phyloP scores from a whole-genome alignment of 352 stramenopile species.

The Pythium utonaiense region DNA sequence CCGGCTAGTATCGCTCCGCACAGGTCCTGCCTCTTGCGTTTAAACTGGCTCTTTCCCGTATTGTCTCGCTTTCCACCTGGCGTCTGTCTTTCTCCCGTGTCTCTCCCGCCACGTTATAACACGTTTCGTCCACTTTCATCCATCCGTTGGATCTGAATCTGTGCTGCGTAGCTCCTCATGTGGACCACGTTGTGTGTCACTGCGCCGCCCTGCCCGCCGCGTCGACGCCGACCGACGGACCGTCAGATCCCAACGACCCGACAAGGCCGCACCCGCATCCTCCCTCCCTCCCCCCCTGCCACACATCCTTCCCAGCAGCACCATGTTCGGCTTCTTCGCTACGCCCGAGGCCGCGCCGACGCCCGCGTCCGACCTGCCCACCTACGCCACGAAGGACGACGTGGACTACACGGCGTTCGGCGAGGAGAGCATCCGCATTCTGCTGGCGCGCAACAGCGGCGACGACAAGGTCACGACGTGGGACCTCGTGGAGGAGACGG shows the following conservation, averaged over 20 bases:
- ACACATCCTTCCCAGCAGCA: neutral
- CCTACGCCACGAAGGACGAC: conserved; percentile 45
- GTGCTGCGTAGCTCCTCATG: too few relatives aligned
- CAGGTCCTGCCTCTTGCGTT: too few relatives aligned
- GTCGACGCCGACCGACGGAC: too few relatives aligned
- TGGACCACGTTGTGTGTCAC: neutral
- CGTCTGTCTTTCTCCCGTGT: too few relatives aligned
- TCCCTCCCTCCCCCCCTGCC: neutral
- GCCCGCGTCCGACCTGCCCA: conserved; percentile 25
- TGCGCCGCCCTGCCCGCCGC: too few relatives aligned
- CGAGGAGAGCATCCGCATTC: conserved; percentile 61
- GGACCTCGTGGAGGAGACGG: conserved; percentile 55
- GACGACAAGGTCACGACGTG: conserved; percentile 67
- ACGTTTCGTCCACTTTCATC: neutral
- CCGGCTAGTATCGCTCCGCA: too few relatives aligned
- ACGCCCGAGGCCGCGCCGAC: neutral
- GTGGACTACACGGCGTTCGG: conserved; percentile 58
- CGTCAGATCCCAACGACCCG: neutral
- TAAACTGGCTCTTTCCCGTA: too few relatives aligned
- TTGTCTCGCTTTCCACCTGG: too few relatives aligned
- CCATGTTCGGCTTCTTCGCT: conserved; percentile 20
- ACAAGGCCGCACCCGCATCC: neutral
- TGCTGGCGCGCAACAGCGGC: conserved; percentile 58
- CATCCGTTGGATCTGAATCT: too few relatives aligned
- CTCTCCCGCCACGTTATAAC: neutral